These are phyloP conservation scores for Euptelea pleiosperma DNA, from an alignment of 164 flowering plant genomes.

Conservation along the genomic window DNA sequence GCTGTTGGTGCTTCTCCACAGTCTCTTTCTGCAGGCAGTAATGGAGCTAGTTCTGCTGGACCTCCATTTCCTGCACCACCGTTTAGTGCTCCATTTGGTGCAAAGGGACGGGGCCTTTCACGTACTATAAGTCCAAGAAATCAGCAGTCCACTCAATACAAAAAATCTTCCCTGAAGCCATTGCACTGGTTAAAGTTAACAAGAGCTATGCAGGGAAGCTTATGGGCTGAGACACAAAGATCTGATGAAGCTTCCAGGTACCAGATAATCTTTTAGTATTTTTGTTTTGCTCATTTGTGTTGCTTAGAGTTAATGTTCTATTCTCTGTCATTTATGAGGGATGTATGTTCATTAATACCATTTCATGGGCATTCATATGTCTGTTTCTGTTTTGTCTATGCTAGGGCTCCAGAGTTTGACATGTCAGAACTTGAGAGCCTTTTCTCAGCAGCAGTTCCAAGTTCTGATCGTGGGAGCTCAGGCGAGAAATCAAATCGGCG, in stretches of 20 bases:
- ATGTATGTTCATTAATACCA: background rate
- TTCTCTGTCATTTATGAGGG: background rate
- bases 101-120: constrained; percentile 43
- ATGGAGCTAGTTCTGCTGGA: constrained; percentile 14
- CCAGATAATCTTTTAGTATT: background rate
- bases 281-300: constrained; percentile 11
- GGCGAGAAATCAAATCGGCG: constrained; percentile 53
- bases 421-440: constrained; percentile 87
- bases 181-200: constrained; percentile 88
- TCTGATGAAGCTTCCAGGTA: constrained; percentile 74
- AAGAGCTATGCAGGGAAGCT: constrained; percentile 83
- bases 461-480: constrained; percentile 36
- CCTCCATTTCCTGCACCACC: constrained; percentile 52
- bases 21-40: constrained; percentile 22
- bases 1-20: constrained; percentile 24
- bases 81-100: constrained; percentile 25
- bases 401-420: constrained; percentile 94
- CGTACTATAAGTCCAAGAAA: constrained; percentile 44
- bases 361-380: background rate
- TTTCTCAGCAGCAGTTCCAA: constrained; percentile 78
- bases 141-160: constrained; percentile 31
- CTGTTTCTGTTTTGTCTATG: constrained; percentile 13
- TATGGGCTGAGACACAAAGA: constrained; percentile 92
- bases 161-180: constrained; percentile 60
- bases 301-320: background rate